Evolutionary conservation across 257 asterid species (phyloP), one percentile per base, ranked within the genome.

Genomic region (Perilla frutescens): DNA sequence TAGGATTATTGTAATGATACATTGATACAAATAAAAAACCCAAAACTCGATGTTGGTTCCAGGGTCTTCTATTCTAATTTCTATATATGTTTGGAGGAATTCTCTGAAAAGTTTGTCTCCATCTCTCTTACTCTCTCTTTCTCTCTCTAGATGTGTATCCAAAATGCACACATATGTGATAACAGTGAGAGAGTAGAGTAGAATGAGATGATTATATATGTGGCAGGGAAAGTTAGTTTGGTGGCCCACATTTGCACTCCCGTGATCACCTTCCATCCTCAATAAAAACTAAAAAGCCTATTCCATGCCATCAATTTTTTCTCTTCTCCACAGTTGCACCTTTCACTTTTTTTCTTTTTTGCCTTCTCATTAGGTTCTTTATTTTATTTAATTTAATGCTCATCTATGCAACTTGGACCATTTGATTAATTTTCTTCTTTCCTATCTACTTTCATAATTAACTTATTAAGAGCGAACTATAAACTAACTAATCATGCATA

Each of bases 221-320:
- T 61, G 76, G 76, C 64, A 71, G 76, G 26, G 34, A 44, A 71
- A 43, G 72, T 65, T 63, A 39, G 44, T 47, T 51, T 29, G 6
- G 32, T 62, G 15, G 64, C 76, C 81, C 81, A 74, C 62, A 68
- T 1, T 31, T 13, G 65, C 75, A 69, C 53, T 73, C 85, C 80
- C 85, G 85, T 81, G 85, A 81, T 73, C 82, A 70, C 71, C 60
- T 36, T 54, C 64, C 66, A 51, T 53, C 51, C 59, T 58, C 60
- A 65, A 51, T 61, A 72, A 47, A 12, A 14, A 20, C 26, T 20
- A 20, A 20, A 20, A 20, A 20, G 26, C 26, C 26, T 20, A 20
- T 20, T 20, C 26, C 26, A 20, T 20, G 26, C 26, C 26, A 20
- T 20, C 26, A 20, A 20, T 20, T 20, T 20, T 20, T 20, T 20